phyloP scores from a whole-genome alignment of 1,139 yeast species.

The Hanseniaspora sp. region DNA sequence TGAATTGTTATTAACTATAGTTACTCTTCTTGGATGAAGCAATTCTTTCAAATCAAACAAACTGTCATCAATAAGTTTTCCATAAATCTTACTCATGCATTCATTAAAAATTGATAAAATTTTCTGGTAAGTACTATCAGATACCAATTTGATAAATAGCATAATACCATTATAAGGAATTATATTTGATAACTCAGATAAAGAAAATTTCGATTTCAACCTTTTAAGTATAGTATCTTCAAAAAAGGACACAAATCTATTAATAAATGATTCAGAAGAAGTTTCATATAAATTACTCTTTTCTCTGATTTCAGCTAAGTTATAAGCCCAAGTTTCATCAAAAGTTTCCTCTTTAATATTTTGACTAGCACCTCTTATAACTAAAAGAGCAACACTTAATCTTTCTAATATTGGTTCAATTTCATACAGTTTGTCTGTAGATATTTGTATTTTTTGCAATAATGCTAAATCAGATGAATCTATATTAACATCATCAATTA shows the following conservation, averaged over 20 bases:
- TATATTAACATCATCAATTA: constrained; percentile 58
- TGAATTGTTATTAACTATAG: neutral
- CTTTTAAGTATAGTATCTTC: constrained; percentile 29
- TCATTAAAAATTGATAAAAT: neutral
- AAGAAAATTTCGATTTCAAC: constrained; percentile 20
- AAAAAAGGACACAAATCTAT: constrained; percentile 35
- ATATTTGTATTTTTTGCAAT: constrained; percentile 40
- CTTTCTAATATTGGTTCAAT: constrained; percentile 52
- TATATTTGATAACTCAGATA: constrained; percentile 35
- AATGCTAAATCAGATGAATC: constrained; percentile 44
- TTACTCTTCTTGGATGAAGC: constrained; percentile 9
- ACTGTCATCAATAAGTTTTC: constrained; percentile 5
- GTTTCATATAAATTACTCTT: constrained; percentile 52
- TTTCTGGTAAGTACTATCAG: constrained; percentile 33
- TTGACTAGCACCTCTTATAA: constrained; percentile 42
- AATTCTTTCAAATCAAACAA: constrained; percentile 8
- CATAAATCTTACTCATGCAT: neutral
- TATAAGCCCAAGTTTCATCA: constrained; percentile 30
- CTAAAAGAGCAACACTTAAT: constrained; percentile 52
- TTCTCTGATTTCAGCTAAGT: constrained; percentile 65
- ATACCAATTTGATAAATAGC: constrained; percentile 52
- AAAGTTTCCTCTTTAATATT: constrained; percentile 29
- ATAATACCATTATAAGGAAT: constrained; percentile 52
- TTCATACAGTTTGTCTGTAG: constrained; percentile 37
- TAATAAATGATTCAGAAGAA: constrained; percentile 44